Conservation (phyloP, 331 rosid genomes). For the Malus hybrid region DNA sequence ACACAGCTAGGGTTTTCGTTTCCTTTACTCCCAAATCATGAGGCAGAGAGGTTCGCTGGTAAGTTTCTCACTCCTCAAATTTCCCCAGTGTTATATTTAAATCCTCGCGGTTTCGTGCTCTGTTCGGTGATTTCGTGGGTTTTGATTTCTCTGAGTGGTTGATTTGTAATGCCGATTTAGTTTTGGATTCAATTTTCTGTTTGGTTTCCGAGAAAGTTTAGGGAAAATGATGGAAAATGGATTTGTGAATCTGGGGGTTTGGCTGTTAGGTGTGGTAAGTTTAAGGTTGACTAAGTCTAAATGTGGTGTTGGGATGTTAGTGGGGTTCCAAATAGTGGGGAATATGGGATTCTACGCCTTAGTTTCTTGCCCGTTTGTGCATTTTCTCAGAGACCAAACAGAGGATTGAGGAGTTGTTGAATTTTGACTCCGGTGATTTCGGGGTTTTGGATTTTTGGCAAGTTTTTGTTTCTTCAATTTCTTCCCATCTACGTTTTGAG, state of each 20-base stretch:
- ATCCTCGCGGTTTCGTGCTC: background rate
- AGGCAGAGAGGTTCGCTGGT: slow-evolving; percentile 28
- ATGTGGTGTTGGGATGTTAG: slow-evolving; percentile 6
- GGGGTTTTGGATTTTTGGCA: slow-evolving; percentile 1
- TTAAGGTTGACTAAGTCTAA: slow-evolving; percentile 12
- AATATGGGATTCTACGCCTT: slow-evolving; percentile 1
- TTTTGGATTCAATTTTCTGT: slow-evolving; percentile 9
- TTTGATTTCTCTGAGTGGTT: background rate
- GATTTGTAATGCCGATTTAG: slow-evolving; percentile 18
- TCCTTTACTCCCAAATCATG: slow-evolving; percentile 38
- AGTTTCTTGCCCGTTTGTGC: background rate
- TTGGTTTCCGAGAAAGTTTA: slow-evolving; percentile 18
- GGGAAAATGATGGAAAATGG: slow-evolving; percentile 29
- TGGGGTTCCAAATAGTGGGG: slow-evolving; percentile 16
- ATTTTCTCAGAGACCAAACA: slow-evolving; percentile 7
- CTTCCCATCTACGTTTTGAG: background rate
- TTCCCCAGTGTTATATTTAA: background rate
- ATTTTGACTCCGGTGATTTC: background rate
- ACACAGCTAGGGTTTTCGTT: slow-evolving; percentile 54
- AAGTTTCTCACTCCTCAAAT: slow-evolving; percentile 17
- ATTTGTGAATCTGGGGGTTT: slow-evolving; percentile 19
- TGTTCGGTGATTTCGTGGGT: background rate
- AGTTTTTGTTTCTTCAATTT: background rate
- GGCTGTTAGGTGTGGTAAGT: slow-evolving; percentile 15
- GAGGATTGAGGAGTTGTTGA: slow-evolving; percentile 12